Evolutionary conservation across 495 filamentous ascomycete genomes (phyloP).

Genomic region (Penicillium cosmopolitanum): DNA sequence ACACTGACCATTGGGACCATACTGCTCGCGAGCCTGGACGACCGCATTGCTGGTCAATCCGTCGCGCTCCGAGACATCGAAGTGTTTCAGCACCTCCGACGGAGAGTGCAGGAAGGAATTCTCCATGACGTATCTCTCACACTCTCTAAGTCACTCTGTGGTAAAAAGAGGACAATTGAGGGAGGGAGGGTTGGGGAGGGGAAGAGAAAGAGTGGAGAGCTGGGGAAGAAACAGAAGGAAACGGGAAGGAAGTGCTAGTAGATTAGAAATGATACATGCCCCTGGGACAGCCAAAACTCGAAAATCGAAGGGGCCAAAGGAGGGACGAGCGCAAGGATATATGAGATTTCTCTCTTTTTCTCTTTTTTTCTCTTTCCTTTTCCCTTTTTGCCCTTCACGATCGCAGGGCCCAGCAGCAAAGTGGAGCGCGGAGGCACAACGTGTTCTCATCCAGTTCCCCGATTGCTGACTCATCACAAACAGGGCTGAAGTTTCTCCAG

Average conservation of each 20-base stretch:
- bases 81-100: conserved; percentile 70
- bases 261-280: conserved; percentile 24
- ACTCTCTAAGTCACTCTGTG: conserved; percentile 4
- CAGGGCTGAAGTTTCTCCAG: conserved; percentile 25
- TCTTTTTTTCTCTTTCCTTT: conserved; percentile 7
- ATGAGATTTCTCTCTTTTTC: conserved; percentile 11
- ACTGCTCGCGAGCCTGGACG: conserved; percentile 59
- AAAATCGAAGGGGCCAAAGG: conserved; percentile 6
- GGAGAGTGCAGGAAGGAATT: conserved; percentile 72
- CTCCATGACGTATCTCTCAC: conserved; percentile 64
- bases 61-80: conserved; percentile 64
- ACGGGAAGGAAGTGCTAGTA: conserved; percentile 9
- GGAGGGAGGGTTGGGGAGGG: conserved; percentile 7
- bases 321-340: conserved; percentile 9
- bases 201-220: conserved; percentile 20
- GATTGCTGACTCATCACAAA: conserved; percentile 29
- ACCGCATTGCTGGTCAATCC: conserved; percentile 77
- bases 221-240: conserved; percentile 28
- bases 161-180: conserved; percentile 13
- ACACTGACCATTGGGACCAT: conserved; percentile 83
- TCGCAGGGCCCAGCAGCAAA: conserved; percentile 5
- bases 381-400: conserved; percentile 5
- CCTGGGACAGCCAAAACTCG: conserved; percentile 15
- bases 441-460: conserved; percentile 41
- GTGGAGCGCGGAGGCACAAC: conserved; percentile 37